Evolutionary conservation across 1,284 basidiomycete species (phyloP).

Genomic region (Ceratobasidium sp.): DNA sequence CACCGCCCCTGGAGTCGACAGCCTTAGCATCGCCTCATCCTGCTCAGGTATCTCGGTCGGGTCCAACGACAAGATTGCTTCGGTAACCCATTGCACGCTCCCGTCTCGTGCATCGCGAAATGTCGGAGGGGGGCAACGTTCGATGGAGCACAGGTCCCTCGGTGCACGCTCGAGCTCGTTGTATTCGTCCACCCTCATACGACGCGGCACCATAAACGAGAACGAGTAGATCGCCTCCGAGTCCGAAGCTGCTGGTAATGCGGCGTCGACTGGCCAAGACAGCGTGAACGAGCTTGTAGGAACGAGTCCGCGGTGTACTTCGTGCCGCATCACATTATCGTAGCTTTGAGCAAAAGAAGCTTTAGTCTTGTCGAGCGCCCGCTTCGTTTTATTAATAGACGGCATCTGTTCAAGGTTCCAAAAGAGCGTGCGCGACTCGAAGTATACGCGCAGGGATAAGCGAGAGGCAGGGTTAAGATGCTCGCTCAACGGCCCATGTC

Average conservation of each 20-base stretch:
- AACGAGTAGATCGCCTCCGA: neutral
- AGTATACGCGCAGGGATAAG: conserved; percentile 7
- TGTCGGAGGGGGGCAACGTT: conserved; percentile 20
- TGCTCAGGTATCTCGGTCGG: neutral
- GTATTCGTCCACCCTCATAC: conserved; percentile 22
- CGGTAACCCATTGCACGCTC: conserved; percentile 34
- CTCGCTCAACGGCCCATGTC: too few species aligned
- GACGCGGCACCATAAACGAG: conserved; percentile 23
- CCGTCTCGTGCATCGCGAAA: conserved; percentile 3
- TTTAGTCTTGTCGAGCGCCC: neutral
- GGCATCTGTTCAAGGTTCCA: neutral
- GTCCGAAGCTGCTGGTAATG: neutral
- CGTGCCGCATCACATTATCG: conserved; percentile 27
- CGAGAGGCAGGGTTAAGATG: too few species aligned
- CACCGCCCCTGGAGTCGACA: neutral
- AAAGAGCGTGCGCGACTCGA: conserved; percentile 11
- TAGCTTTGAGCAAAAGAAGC: neutral
- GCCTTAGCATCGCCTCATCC: conserved; percentile 12
- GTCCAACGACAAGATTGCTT: conserved; percentile 10
- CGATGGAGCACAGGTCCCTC: conserved; percentile 9
- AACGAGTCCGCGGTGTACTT: conserved; percentile 25
- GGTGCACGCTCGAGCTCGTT: conserved; percentile 1
- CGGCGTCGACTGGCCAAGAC: neutral
- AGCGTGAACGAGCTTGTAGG: neutral
- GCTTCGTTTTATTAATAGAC: neutral